Evolutionary conservation across 345 rosid species (phyloP), one percentile per base, ranked within the genome.

Genomic region (Euphorbia peplus): DNA sequence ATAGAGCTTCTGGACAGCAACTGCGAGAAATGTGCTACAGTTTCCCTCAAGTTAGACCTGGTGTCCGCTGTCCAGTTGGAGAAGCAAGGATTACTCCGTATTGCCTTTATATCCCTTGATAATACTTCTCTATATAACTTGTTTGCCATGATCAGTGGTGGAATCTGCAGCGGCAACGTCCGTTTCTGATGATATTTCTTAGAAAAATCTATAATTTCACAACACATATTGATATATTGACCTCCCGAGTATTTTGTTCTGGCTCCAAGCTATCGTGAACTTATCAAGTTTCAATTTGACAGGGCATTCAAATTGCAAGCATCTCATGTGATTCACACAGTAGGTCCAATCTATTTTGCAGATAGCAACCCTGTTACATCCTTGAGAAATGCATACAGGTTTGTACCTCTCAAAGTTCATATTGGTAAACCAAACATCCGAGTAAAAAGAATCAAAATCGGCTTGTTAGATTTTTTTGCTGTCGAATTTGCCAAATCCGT

Each of bases 21-120:
- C 92, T 93, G 0, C 39, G 64, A 60, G 86, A 85, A 67, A 93
- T 93, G 42, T 89, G 96, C 79, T 76, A 70, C 72, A 77, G 82
- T 63, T 86, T 85, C 64, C 93, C 92, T 16, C 86, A 87, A 79
- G 90, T 84, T 56, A 77, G 29, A 55, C 85, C 87, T 22, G 93
- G 85, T 30, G 73, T 90, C 1, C 93, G 96, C 56, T 90, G 98
- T 75, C 97, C 91, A 0, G 76, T 82, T 0, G 97, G 97, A 59
- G 91, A 93, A 85, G 96, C 97, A 59, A 89, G 97, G 76, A 87
- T 93, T 64, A 89, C 97, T 39, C 89, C 76, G 95, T 90, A 58
- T 11, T 56, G 11, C 7, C 22, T n/a, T 50, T n/a, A 5, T 50
- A 50, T 15, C 12, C 12, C 54, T 13, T 50, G 3, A 50, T 50